Base-by-base conservation (phyloP, 148 eudicot genomes). In the Linanthus parryae region DNA sequence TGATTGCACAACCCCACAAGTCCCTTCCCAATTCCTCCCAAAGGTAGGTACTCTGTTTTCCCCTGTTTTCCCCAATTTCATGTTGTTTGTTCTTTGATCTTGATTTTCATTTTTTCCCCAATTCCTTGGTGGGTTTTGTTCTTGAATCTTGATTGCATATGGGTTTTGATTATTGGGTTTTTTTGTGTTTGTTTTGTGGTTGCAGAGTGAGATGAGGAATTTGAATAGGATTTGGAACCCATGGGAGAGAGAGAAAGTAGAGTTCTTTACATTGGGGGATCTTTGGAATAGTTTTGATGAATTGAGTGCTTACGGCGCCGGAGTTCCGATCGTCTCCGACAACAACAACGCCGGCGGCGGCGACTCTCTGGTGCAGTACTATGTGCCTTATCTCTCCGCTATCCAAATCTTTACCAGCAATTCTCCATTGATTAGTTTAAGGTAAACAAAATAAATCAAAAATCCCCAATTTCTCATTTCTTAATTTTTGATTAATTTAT, bases 251-350 rank as follows among this genome's bases (percentile, higher is more conserved):
- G 94, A 87, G 50, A 87, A 79, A 14, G 70, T 92, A 14, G 90
- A 87, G 43, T 92, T 57, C 40, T 87, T 87, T 33, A 75, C 75
- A 12, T 58, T 92, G 56, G 60, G 72, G 67, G 90, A 92, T 75
- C 76, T 92, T 15, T 92, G 99, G 99, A 70, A 77, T 31, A 65
- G 76, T 46, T 92, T 72, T 22, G 99, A 82, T 59, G 96, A 92
- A 74, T 87, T 94, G 96, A 92, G 99, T 71, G 94, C 84, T 24
- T 92, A 87, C 44, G 99, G 99, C 1, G 94, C 99, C 3, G 99
- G 99, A 22, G 96, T 92, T 16, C 96, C 99, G 1, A 72, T 92
- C 48, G 4, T 8, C 11, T 28, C 68, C 11, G 71, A 68, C 27
- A 42, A 17, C 15, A 15, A 17, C 53, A 7, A 12, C 8, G 29